These are phyloP conservation scores for Ballota nigra DNA, from an alignment of 257 asterid genomes.

Conservation along the genomic window DNA sequence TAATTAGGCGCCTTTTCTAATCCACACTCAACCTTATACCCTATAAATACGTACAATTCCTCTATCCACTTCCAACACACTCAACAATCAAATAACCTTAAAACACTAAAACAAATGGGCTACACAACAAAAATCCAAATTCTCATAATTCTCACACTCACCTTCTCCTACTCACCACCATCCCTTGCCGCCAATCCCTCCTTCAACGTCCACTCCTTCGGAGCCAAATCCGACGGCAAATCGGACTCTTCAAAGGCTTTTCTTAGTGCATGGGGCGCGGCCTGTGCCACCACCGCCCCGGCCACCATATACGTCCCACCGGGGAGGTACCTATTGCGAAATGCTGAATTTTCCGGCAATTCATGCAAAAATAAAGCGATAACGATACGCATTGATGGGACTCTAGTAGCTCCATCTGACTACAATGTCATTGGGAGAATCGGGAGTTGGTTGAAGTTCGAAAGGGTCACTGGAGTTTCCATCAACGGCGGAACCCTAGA, in stretches of 20 bases:
- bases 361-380: constrained; percentile 40
- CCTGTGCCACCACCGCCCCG: constrained; percentile 36
- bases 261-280: constrained; percentile 45
- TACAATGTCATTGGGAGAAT: constrained; percentile 35
- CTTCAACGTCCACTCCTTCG: constrained; percentile 34
- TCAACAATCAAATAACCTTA: not conserved
- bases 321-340: constrained; percentile 39
- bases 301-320: constrained; percentile 46
- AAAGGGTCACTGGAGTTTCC: constrained; percentile 48
- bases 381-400: constrained; percentile 46
- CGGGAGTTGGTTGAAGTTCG: constrained; percentile 49
- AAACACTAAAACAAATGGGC: constrained; percentile 18
- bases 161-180: constrained; percentile 4
- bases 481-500: constrained; percentile 54
- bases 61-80: not conserved
- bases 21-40: not conserved
- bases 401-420: constrained; percentile 54
- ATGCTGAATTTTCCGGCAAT: constrained; percentile 26
- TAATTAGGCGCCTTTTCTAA: not conserved
- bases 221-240: constrained; percentile 44
- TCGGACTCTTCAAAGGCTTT: constrained; percentile 41
- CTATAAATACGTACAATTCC: constrained; percentile 27
- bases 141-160: constrained; percentile 17
- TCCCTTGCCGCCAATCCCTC: constrained; percentile 26
- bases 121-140: not conserved